These are phyloP conservation scores for Cladophialophora yegresii DNA, from an alignment of 2,329 filamentous ascomycete species.

Conservation along the genomic window DNA sequence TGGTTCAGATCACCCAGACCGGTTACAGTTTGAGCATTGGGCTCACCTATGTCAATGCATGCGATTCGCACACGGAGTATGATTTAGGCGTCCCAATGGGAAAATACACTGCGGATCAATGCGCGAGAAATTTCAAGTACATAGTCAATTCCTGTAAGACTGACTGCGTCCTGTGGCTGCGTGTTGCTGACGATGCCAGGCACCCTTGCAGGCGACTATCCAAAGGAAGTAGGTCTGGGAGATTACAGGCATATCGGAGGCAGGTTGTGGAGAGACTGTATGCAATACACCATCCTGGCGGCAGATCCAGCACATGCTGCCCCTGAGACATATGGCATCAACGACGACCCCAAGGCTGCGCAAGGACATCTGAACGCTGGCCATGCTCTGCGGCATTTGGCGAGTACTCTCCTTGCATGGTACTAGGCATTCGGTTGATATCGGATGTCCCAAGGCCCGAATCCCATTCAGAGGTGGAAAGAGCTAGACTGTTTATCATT, in stretches of 20 bases:
- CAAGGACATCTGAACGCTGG: background rate
- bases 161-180: background rate
- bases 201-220: background rate
- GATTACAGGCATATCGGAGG: conserved; percentile 1
- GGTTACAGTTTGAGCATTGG: background rate
- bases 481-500: background rate
- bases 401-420: background rate
- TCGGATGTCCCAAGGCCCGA: background rate
- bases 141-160: background rate
- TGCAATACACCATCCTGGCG: background rate
- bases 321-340: background rate
- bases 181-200: background rate
- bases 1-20: background rate
- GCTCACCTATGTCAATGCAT: background rate
- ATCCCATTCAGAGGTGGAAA: background rate
- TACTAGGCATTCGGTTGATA: background rate
- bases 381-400: background rate
- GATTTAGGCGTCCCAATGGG: background rate
- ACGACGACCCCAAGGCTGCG: background rate
- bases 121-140: background rate
- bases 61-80: background rate
- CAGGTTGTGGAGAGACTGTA: background rate
- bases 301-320: background rate
- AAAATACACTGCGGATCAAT: background rate
- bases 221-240: background rate